These are phyloP conservation scores for Tillandsia leiboldiana DNA, from an alignment of 176 grass and related monocot genomes.

Conservation along the genomic window DNA sequence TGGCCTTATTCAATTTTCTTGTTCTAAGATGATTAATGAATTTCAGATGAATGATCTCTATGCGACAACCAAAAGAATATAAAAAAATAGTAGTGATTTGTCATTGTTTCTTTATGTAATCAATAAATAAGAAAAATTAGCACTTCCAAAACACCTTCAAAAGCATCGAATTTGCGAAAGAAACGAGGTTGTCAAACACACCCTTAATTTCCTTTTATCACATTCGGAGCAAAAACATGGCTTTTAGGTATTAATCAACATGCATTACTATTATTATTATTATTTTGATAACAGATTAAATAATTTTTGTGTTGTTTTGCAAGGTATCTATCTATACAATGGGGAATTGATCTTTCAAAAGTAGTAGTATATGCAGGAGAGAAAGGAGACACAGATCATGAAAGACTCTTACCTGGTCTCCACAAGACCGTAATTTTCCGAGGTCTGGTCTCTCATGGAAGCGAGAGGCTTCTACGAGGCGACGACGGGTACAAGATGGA, in stretches of 20 bases:
- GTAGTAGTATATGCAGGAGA: conserved; percentile 60
- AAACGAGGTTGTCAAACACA: too few relatives aligned
- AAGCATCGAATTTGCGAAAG: too few relatives aligned
- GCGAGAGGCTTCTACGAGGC: conserved; percentile 58
- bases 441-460: conserved; percentile 41
- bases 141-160: too few relatives aligned
- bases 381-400: conserved; percentile 76
- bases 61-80: too few relatives aligned
- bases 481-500: conserved; percentile 41
- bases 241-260: neutral
- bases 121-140: too few relatives aligned
- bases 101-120: too few relatives aligned
- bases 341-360: conserved; percentile 64
- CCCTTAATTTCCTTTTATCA: neutral
- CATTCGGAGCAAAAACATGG: too few relatives aligned
- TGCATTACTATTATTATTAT: neutral
- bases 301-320: neutral
- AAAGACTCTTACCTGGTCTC: conserved; percentile 63
- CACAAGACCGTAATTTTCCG: conserved; percentile 57
- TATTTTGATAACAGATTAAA: too few relatives aligned
- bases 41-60: too few relatives aligned
- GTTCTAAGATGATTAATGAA: too few relatives aligned
- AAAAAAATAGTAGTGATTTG: too few relatives aligned
- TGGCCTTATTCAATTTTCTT: too few relatives aligned
- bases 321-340: conserved; percentile 79